Conservation (phyloP, 768 basidiomycete genomes). For the Psilocybe subaeruginosa region DNA sequence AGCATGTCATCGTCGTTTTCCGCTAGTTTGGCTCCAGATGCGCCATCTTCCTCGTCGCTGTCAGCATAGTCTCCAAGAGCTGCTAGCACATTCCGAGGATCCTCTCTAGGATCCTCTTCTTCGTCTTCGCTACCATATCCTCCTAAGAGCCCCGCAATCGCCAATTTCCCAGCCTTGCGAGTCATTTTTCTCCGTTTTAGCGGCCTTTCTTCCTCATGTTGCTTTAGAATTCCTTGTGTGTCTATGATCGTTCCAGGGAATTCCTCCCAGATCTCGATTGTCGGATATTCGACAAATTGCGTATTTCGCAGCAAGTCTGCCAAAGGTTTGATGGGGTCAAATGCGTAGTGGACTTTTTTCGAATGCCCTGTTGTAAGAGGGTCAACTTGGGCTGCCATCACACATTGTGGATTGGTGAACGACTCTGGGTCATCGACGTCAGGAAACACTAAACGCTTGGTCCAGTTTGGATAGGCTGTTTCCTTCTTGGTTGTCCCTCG, state of each 20-base stretch:
- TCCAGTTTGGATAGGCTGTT: conserved; percentile 54
- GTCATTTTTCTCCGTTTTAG: conserved; percentile 63
- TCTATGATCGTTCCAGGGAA: conserved; percentile 69
- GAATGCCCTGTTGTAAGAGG: conserved; percentile 27
- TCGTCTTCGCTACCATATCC: conserved; percentile 56
- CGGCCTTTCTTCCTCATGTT: conserved; percentile 36
- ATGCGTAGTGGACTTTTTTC: conserved; percentile 52
- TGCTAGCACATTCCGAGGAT: conserved; percentile 35
- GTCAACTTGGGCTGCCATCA: conserved; percentile 52
- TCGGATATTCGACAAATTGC: conserved; percentile 83
- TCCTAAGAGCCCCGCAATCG: conserved; percentile 47
- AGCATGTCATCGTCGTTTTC: conserved; percentile 12
- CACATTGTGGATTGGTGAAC: conserved; percentile 60
- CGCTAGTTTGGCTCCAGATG: neutral
- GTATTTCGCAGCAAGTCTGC: conserved; percentile 53
- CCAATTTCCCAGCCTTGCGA: conserved; percentile 50
- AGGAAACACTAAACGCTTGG: conserved; percentile 51
- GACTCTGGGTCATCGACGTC: conserved; percentile 58
- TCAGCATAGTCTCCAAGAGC: conserved; percentile 48
- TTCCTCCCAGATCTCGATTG: conserved; percentile 76
- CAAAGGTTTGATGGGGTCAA: conserved; percentile 57
- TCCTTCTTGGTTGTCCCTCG: conserved; percentile 46
- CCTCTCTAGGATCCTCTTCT: conserved; percentile 23
- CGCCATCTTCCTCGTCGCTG: conserved; percentile 45
- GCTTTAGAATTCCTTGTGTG: conserved; percentile 45